Evolutionary conservation across 345 rosid species (phyloP), one percentile per base, ranked within the genome.

Genomic region (Citrus mangshanensis): DNA sequence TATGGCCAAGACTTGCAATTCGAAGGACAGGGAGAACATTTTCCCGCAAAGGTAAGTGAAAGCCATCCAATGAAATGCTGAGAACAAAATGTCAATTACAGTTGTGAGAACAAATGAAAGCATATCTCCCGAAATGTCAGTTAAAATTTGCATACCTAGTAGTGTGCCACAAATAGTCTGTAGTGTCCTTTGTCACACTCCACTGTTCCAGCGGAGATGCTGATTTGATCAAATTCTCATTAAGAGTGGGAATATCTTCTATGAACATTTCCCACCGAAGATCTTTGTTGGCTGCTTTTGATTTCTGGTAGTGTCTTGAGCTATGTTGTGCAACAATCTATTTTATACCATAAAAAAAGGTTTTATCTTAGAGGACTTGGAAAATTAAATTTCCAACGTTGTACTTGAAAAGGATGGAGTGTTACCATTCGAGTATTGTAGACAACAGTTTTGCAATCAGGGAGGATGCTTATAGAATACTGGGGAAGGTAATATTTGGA

Each of bases 311-410:
- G 67, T 76, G 77, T 72, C 91, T 86, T 46, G 86, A 46, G 71
- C 71, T 86, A 74, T 86, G 91, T 67, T 84, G 91, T 16, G 91
- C 72, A 58, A 82, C 78, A 73, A 88, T 65, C 89, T 86, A 82
- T 66, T 24, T 30, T 69, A 25, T 34, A 27, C 35, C 61, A 35
- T 34, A 46, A 73, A 38, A 22, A 64, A 69, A 46, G n/a, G 51
- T 13, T 46, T 46, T 46, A 12, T 46, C 1, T 46, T 46, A 46
- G 51, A 27, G 40, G 24, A 37, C 28, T 68, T 0, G 13, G 22
- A 37, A 68, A 68, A 4, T 24, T 32, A 32, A 21, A 61, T 12
- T 54, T 69, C 49, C 51, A 38, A 14, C 81, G 0, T 8, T 34
- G 7, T 25, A 58, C 32, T 58, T 58, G 9, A n/a, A 13, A 35